Conservation (phyloP, 495 filamentous ascomycete species). For the Talaromyces stipitatus region DNA sequence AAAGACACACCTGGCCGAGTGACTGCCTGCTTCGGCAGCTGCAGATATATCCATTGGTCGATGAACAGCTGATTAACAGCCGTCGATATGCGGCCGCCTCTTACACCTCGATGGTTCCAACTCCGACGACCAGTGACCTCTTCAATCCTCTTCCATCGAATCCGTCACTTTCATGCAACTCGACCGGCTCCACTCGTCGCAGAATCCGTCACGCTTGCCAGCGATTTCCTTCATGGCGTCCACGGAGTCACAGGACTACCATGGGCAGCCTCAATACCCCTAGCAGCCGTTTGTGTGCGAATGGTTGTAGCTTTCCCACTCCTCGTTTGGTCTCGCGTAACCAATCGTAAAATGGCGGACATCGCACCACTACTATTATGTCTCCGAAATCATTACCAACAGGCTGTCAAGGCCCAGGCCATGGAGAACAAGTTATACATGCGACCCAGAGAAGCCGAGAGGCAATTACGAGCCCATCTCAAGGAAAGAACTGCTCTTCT, state of each 20-base stretch:
- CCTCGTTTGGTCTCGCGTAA: slow-evolving; percentile 40
- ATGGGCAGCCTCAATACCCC: slow-evolving; percentile 65
- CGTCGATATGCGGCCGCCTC: background rate
- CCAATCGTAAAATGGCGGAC: slow-evolving; percentile 30
- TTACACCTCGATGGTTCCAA: background rate
- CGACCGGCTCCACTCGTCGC: slow-evolving; percentile 33
- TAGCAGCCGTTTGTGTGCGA: slow-evolving; percentile 58
- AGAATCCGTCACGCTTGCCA: slow-evolving; percentile 40
- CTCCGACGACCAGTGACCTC: background rate
- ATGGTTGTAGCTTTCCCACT: slow-evolving; percentile 51
- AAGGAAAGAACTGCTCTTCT: slow-evolving; percentile 26
- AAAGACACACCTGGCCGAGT: background rate
- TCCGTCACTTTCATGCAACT: slow-evolving; percentile 41
- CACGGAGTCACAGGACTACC: slow-evolving; percentile 54
- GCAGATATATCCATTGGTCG: background rate
- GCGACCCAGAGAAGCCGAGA: slow-evolving; percentile 6
- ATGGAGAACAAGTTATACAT: slow-evolving; percentile 8
- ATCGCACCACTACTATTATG: slow-evolving; percentile 45
- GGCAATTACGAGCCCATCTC: background rate
- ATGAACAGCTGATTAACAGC: background rate
- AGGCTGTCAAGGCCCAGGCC: slow-evolving; percentile 13
- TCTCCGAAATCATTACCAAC: slow-evolving; percentile 30
- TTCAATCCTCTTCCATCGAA: slow-evolving; percentile 15
- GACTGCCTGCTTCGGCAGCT: background rate
- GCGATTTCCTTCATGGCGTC: slow-evolving; percentile 49